Base-by-base conservation (phyloP, 345 rosid genomes). In the Reutealis trisperma region DNA sequence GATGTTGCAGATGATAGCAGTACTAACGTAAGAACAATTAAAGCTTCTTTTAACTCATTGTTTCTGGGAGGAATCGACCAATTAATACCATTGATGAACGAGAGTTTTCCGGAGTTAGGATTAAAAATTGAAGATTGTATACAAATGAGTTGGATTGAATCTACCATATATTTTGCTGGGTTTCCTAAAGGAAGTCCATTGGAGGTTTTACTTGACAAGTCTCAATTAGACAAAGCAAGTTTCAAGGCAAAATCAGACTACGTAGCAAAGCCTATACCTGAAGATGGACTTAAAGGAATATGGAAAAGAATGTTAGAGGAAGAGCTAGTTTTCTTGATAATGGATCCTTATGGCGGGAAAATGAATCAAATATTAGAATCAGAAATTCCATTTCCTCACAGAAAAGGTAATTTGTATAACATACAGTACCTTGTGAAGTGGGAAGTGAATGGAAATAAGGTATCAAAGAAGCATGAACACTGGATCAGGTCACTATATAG, bases 111-210 rank as follows among this genome's bases (percentile, higher is more conserved):
- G 0, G 74, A 74, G 42, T 74, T 79, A 55, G 82, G 75, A 68
- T 13, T 79, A 65, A 21, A 24, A 9, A 57, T 54, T 12, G 32
- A 24, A 27, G 63, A 79, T 37, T 79, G 82, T 62, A 59, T 32
- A 47, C 74, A 68, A 74, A 79, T 79, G 78, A 69, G 78, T 74
- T 79, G 82, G 82, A 37, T 79, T 41, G 82, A 79, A 44, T 74
- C 82, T 52, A 14, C 78, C 0, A 19, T 79, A 18, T 74, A 52
- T 25, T 74, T 74, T 61, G 75, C 75, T 32, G 78, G 75, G 49
- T 74, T 44, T 8, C 70, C 55, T 4, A 68, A 11, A 14, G 75
- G 82, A 24, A 79, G 78, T 42, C 65, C 82, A 3, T 0, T 8
- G 6, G 78, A 74, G 64, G 70, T 73, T 21, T 62, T 78, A 30